Percentiles rank a stretch among this genome's conserved stretches.
Evolutionary conservation across 495 filamentous ascomycete species (phyloP).

Genomic region (Aspergillus nidulans): DNA sequence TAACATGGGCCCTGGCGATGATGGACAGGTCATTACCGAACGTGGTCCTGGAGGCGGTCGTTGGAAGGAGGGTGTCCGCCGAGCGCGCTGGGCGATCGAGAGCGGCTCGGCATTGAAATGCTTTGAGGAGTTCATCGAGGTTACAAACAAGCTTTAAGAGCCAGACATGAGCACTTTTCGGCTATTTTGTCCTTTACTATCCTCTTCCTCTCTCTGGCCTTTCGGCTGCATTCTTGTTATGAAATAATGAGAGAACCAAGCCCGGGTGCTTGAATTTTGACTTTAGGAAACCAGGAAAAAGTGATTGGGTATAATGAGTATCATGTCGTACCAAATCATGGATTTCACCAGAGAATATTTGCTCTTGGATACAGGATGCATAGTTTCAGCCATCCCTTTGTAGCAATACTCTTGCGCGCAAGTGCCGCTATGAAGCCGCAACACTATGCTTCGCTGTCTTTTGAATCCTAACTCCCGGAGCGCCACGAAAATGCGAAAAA

Average conservation of each 20-base stretch:
- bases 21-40: conserved; percentile 70
- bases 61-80: conserved; percentile 89
- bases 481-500: conserved; percentile 15
- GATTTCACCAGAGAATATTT: not conserved
- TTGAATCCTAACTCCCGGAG: conserved; percentile 13
- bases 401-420: not conserved
- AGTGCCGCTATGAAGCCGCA: not conserved
- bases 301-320: conserved; percentile 11
- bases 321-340: not conserved
- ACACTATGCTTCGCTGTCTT: not conserved
- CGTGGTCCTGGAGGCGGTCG: conserved; percentile 75
- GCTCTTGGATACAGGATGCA: not conserved
- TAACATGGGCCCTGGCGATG: conserved; percentile 69
- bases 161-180: not conserved
- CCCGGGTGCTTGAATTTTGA: not conserved
- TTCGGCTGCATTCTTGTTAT: not conserved
- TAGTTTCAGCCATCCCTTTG: not conserved
- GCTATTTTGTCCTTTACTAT: conserved; percentile 6
- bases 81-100: conserved; percentile 76
- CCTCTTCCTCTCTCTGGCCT: too few relatives aligned
- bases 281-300: conserved; percentile 1
- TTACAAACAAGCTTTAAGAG: conserved; percentile 40
- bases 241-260: not conserved
- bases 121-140: conserved; percentile 65
- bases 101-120: conserved; percentile 75